Percentiles rank a stretch among this genome's conserved stretches.
phyloP scores from a whole-genome alignment of 345 rosid genomes.

The Pistacia vera region DNA sequence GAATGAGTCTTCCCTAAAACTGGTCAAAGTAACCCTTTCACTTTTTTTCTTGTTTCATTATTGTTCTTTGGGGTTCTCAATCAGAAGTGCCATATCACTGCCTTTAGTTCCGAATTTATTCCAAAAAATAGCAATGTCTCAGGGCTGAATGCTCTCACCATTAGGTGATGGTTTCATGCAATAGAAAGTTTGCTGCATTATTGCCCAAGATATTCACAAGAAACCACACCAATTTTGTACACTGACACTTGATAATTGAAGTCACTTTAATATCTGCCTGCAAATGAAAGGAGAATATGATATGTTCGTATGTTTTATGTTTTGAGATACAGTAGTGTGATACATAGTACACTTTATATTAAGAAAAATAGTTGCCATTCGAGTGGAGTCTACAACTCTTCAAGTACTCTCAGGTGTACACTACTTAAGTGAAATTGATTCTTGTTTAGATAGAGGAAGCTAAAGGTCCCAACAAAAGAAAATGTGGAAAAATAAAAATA shows the following conservation, averaged over 20 bases:
- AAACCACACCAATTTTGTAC: neutral
- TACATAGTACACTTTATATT: neutral
- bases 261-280: neutral
- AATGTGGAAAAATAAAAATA: neutral
- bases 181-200: slow-evolving; percentile 11
- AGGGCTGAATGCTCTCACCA: neutral
- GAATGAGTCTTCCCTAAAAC: slow-evolving; percentile 22
- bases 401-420: neutral
- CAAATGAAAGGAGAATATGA: neutral
- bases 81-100: slow-evolving; percentile 28
- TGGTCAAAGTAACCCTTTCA: slow-evolving; percentile 5
- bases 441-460: neutral
- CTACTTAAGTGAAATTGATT: neutral
- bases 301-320: neutral
- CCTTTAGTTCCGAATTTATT: neutral
- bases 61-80: slow-evolving; percentile 2
- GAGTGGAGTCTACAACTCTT: neutral
- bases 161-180: neutral
- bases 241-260: neutral
- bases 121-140: slow-evolving; percentile 15
- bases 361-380: neutral
- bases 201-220: slow-evolving; percentile 11
- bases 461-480: neutral
- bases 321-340: neutral
- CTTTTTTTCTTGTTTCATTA: neutral